A percentile compares a stretch with the other conserved stretches of the same genome.
phyloP scores from a whole-genome alignment of 2,329 filamentous ascomycete genomes.

The Ampelomyces quisqualis region DNA sequence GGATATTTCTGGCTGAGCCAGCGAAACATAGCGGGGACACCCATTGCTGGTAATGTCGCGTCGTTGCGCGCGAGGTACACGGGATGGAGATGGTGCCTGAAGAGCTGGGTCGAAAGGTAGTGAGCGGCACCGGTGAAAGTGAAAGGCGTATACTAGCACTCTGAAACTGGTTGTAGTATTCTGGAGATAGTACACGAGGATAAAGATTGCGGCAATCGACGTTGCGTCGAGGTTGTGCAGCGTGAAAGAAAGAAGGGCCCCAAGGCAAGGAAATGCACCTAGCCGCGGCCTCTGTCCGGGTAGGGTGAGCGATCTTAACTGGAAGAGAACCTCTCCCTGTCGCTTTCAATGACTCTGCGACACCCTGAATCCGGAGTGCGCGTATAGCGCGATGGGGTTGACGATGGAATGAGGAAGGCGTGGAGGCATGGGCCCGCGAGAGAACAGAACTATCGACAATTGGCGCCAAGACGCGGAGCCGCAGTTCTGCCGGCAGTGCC shows the following conservation, averaged over 20 bases:
- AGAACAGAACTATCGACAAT: constrained; percentile 10
- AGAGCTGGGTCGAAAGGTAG: constrained; percentile 7
- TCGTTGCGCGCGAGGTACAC: constrained; percentile 14
- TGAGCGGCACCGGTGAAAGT: constrained; percentile 14
- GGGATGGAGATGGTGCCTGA: constrained; percentile 4
- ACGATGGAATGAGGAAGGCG: constrained; percentile 9
- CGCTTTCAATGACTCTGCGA: constrained; percentile 1
- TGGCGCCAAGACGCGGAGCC: constrained; percentile 21
- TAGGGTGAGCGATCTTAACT: constrained; percentile 6
- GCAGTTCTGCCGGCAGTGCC: constrained; percentile 18
- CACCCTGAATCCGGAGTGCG: neutral
- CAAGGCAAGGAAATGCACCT: constrained; percentile 3
- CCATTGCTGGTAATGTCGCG: constrained; percentile 60
- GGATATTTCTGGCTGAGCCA: constrained; percentile 97
- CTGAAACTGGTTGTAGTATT: constrained; percentile 20
- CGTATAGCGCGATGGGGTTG: constrained; percentile 3
- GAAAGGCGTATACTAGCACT: constrained; percentile 20
- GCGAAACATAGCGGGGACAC: constrained; percentile 91
- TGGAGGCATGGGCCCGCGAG: constrained; percentile 2
- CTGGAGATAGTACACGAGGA: constrained; percentile 17
- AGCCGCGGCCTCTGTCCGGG: constrained; percentile 5
- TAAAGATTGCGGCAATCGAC: constrained; percentile 11
- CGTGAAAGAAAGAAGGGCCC: constrained; percentile 12
- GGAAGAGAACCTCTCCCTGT: neutral
- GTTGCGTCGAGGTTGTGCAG: constrained; percentile 16